phyloP scores from a whole-genome alignment of 176 grass and related monocot species.

The Lolium multiflorum region DNA sequence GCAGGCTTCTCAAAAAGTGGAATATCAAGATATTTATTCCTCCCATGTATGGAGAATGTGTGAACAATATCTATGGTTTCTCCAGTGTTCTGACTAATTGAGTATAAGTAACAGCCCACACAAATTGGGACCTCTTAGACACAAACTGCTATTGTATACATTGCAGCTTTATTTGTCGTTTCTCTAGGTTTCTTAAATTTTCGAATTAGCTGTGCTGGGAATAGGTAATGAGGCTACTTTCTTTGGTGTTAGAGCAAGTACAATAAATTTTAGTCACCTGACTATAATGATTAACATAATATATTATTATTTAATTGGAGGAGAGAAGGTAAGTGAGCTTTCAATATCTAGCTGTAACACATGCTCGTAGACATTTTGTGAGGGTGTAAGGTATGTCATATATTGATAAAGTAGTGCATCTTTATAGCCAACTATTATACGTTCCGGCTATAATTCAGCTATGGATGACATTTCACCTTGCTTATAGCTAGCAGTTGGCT shows the following conservation, averaged over 20 bases:
- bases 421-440: too few species aligned
- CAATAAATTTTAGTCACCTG: too few species aligned
- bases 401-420: too few species aligned
- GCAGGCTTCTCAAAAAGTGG: slow-evolving; percentile 13
- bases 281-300: too few species aligned
- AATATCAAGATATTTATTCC: slow-evolving; percentile 41
- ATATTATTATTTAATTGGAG: too few species aligned
- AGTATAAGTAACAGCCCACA: background rate
- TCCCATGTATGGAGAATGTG: slow-evolving; percentile 33
- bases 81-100: slow-evolving; percentile 35
- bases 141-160: background rate
- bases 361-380: too few species aligned
- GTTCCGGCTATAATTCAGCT: too few species aligned
- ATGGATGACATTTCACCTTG: too few species aligned
- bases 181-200: background rate
- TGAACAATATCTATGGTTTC: slow-evolving; percentile 36
- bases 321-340: too few species aligned
- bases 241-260: background rate
- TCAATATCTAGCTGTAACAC: too few species aligned
- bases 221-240: background rate
- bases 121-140: background rate
- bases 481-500: too few species aligned
- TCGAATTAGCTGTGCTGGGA: background rate
- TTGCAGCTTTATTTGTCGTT: background rate
- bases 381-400: too few species aligned